Conservation (phyloP, 495 filamentous ascomycete species). For the Penicillium subrubescens region DNA sequence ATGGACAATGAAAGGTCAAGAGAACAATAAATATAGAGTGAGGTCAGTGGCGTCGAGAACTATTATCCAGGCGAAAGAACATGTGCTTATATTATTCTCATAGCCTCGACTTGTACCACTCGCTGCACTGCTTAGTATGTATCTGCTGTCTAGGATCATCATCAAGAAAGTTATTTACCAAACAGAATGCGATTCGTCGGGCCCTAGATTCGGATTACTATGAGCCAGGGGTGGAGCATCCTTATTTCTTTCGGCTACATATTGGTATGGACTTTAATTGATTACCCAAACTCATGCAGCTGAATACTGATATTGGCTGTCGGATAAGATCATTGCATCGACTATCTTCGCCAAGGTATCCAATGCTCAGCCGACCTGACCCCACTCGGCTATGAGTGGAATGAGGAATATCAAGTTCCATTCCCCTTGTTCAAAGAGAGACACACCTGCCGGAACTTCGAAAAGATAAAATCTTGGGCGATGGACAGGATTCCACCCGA, state of each 20-base stretch:
- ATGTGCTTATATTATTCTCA: neutral
- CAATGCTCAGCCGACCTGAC: conserved; percentile 3
- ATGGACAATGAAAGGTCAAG: conserved; percentile 1
- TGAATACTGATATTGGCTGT: neutral
- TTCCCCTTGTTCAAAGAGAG: conserved; percentile 4
- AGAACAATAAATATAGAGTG: neutral
- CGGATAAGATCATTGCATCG: conserved; percentile 2
- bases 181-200: conserved; percentile 3
- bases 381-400: conserved; percentile 4
- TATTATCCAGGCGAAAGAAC: neutral
- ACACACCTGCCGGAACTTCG: conserved; percentile 1
- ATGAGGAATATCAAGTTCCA: conserved; percentile 2
- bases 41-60: neutral
- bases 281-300: neutral
- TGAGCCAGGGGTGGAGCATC: neutral
- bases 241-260: conserved; percentile 2
- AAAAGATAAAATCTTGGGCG: conserved; percentile 3
- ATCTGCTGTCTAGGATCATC: neutral
- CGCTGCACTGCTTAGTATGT: conserved; percentile 3
- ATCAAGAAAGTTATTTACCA: neutral
- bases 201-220: neutral
- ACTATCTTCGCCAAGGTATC: conserved; percentile 3
- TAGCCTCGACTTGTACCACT: neutral
- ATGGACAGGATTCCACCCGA: neutral
- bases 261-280: neutral